phyloP scores from a whole-genome alignment of 2,329 filamentous ascomycete species.

The Macrophomina phaseolina region DNA sequence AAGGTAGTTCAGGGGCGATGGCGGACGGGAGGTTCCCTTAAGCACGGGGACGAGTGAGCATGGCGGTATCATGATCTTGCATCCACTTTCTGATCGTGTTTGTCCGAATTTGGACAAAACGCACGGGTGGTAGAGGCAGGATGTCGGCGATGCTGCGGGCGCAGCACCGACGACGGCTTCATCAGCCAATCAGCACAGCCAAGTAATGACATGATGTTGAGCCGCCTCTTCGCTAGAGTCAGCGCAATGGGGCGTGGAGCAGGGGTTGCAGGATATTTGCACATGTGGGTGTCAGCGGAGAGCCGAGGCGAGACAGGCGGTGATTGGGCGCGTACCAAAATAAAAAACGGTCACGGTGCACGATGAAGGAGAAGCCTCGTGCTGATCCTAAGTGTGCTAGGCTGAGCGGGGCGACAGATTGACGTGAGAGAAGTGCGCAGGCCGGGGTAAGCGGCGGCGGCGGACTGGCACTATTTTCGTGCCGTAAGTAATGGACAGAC shows the following conservation, averaged over 20 bases:
- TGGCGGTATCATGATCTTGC: slow-evolving; percentile 5
- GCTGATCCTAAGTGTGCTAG: not conserved
- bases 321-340: not conserved
- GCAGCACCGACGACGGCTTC: not conserved
- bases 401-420: not conserved
- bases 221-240: slow-evolving; percentile 11
- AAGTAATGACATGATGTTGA: not conserved
- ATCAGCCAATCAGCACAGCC: not conserved
- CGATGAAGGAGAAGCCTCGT: not conserved
- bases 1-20: not conserved
- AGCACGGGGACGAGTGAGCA: not conserved
- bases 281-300: slow-evolving; percentile 19
- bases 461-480: slow-evolving; percentile 9
- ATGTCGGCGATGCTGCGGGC: slow-evolving; percentile 13
- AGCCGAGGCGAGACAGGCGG: slow-evolving; percentile 5
- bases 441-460: not conserved
- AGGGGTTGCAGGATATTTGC: slow-evolving; percentile 7
- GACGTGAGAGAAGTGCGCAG: slow-evolving; percentile 15
- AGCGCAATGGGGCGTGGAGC: slow-evolving; percentile 4
- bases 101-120: not conserved
- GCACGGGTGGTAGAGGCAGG: not conserved
- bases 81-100: not conserved
- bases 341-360: not conserved
- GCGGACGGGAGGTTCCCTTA: not conserved
- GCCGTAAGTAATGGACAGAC: not conserved